Conservation (phyloP, 129 eudicot species). For the Arctium lappa region DNA sequence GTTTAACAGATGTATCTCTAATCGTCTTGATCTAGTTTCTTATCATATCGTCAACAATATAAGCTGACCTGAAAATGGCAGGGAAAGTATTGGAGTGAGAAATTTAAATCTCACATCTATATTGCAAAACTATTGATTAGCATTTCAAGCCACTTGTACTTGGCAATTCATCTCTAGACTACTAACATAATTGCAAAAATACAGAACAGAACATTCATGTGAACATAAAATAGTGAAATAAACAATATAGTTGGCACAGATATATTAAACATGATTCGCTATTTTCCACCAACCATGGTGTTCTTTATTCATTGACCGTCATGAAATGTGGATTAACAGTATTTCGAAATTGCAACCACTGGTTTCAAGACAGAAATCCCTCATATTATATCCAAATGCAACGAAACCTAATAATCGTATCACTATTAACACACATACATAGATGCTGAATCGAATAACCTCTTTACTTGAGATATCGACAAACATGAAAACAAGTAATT, state of each 20-base stretch:
- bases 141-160: neutral
- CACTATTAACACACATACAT: neutral
- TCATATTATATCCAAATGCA: neutral
- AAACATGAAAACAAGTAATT: neutral
- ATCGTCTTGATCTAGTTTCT: neutral
- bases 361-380: neutral
- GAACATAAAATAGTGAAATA: neutral
- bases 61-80: conserved; percentile 13
- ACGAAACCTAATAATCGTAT: neutral
- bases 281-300: neutral
- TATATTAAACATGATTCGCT: neutral
- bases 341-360: neutral
- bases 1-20: neutral
- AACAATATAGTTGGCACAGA: neutral
- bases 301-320: neutral
- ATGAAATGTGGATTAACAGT: neutral
- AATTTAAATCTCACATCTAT: neutral
- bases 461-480: neutral
- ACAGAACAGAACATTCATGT: neutral
- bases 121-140: neutral
- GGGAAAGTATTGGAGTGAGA: neutral
- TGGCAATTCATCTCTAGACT: neutral
- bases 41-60: neutral
- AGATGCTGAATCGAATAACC: neutral
- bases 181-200: neutral